Evolutionary conservation across 1,284 basidiomycete genomes (phyloP).

Genomic region (Volvariella volvacea): DNA sequence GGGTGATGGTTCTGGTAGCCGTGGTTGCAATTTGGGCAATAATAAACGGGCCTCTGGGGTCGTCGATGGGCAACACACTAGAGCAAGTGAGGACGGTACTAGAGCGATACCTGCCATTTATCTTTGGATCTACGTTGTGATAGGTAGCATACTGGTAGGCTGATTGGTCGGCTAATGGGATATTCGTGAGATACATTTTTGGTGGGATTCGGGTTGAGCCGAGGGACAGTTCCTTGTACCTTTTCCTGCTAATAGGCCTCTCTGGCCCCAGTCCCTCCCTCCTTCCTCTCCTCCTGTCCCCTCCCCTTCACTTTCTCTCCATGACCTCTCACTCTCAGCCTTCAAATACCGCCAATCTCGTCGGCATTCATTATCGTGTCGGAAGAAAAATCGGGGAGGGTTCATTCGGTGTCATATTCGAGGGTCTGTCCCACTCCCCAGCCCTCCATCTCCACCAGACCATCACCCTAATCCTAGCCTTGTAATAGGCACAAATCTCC

Average conservation of each 20-base stretch:
- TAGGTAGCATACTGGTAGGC: no score
- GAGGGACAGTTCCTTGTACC: constrained; percentile 15
- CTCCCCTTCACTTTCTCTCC: constrained; percentile 15
- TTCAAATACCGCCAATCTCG: constrained; percentile 52
- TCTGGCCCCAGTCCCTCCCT: constrained; percentile 22
- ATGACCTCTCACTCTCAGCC: constrained; percentile 46
- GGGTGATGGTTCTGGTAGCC: constrained; percentile 5
- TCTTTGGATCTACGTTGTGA: no score
- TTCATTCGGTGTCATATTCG: constrained; percentile 96
- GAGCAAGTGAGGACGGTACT: background rate
- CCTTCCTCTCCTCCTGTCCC: constrained; percentile 14
- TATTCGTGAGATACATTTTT: constrained; percentile 1
- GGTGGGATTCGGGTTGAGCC: constrained; percentile 10
- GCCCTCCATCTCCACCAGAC: background rate
- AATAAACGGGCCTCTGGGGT: background rate
- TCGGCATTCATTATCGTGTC: constrained; percentile 80
- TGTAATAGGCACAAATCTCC: constrained; percentile 77
- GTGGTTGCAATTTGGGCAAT: constrained; percentile 7
- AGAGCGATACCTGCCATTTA: no score
- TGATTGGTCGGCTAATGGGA: no score
- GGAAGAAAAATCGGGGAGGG: constrained; percentile 84
- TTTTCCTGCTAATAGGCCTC: constrained; percentile 26
- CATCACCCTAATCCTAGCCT: constrained; percentile 1
- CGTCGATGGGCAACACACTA: background rate
- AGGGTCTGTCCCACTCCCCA: constrained; percentile 47